A percentile compares a stretch with the other conserved stretches of the same genome.
Evolutionary conservation across 352 stramenopile species (phyloP).

Genomic region (Albugo candida): DNA sequence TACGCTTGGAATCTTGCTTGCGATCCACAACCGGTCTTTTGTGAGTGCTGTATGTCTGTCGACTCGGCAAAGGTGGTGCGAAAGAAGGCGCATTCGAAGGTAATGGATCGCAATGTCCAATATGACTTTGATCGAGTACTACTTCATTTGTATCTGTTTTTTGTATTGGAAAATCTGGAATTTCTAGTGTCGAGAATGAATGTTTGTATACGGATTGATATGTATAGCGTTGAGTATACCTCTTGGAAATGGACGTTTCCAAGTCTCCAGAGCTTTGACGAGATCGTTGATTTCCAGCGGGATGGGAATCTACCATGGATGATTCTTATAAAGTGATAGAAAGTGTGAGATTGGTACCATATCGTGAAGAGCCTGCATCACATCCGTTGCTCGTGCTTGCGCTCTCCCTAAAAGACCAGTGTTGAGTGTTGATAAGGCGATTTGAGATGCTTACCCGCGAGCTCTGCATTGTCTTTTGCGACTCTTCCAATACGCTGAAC

Average conservation of each 20-base stretch:
- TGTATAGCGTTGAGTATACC: background rate
- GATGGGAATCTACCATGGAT: background rate
- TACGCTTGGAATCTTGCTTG: slow-evolving; percentile 30
- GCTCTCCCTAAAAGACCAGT: slow-evolving; percentile 10
- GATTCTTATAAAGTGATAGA: no score
- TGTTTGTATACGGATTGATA: background rate
- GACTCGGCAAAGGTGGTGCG: slow-evolving; percentile 26
- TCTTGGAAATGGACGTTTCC: slow-evolving; percentile 28
- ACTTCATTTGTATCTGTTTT: slow-evolving; percentile 23
- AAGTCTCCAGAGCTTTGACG: slow-evolving; percentile 27
- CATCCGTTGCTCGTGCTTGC: slow-evolving; percentile 24
- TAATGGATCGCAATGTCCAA: slow-evolving; percentile 26
- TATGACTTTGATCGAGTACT: slow-evolving; percentile 30
- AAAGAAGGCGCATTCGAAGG: slow-evolving; percentile 30
- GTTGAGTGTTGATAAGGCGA: background rate
- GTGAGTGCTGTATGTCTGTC: slow-evolving; percentile 36
- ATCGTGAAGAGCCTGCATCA: slow-evolving; percentile 24
- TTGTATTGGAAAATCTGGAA: slow-evolving; percentile 23
- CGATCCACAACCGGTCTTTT: slow-evolving; percentile 29
- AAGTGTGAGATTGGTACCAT: slow-evolving; percentile 11
- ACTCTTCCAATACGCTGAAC: slow-evolving; percentile 26
- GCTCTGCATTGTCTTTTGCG: slow-evolving; percentile 30
- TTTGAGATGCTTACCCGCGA: slow-evolving; percentile 8
- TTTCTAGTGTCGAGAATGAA: slow-evolving; percentile 8
- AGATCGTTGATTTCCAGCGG: slow-evolving; percentile 26